Base-by-base conservation (phyloP, 2,329 filamentous ascomycete species). In the Phaeosphaeria sp. region DNA sequence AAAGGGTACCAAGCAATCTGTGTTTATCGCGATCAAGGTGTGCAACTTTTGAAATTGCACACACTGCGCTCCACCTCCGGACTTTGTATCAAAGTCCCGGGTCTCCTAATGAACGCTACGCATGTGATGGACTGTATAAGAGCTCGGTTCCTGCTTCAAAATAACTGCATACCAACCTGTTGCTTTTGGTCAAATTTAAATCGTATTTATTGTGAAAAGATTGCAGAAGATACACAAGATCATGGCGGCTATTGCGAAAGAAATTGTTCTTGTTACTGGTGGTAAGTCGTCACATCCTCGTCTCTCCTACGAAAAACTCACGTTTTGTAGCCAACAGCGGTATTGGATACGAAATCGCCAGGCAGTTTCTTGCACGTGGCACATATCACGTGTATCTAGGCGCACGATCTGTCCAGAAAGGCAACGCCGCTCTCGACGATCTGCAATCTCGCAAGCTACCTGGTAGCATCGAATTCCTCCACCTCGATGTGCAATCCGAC, bases 271-370 rank as follows among this genome's bases (percentile, higher is more conserved):
- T 1, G 63, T 78, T 49, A 78, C 76, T 2, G 77, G 77, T 7
- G 73, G 74, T 76, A 68, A 6, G 59, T 43, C 4, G n/a, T 13
- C 42, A 49, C 22, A 6, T 47, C 13, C 17, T 17, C 3, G 9
- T 43, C 13, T 5, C 23, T 18, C 7, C 18, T n/a, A 22, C 7
- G 46, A n/a, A 10, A n/a, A n/a, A 9, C 23, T 51, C 39, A 54
- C 39, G 25, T 43, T 49, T 30, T 42, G 22, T 20, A 53, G 80
- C 76, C 21, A 84, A 81, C 62, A 77, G 76, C 52, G 83, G 83
- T 52, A 82, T 85, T 23, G 83, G 83, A 27, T 79, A 78, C 57
- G 81, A 82, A 55, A 75, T 81, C 10, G 78, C 77, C 6, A 72
- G 74, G 50, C 70, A 77, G 39, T 73, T 78, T 1, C 74, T 81